Conservation (phyloP, 257 asterid species). For the Jacaranda copaia region DNA sequence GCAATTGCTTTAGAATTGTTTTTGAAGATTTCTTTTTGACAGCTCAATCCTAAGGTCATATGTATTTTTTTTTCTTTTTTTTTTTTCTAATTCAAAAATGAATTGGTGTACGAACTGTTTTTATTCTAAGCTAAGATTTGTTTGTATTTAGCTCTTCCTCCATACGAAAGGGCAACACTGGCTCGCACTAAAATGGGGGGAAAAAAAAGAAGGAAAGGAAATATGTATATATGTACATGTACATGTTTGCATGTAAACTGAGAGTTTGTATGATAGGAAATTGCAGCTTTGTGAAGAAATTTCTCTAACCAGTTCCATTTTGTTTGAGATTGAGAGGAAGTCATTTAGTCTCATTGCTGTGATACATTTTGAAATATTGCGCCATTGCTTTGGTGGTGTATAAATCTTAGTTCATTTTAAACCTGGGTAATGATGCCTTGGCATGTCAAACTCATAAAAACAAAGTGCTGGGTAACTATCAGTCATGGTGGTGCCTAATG, state of each 20-base stretch:
- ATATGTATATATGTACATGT: background rate
- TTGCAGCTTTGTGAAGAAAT: slow-evolving; percentile 9
- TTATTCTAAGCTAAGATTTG: slow-evolving; percentile 7
- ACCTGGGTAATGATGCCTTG: slow-evolving; percentile 23
- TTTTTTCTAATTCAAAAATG: background rate
- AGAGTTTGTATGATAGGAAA: slow-evolving; percentile 19
- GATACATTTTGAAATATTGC: slow-evolving; percentile 13
- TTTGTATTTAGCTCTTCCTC: slow-evolving; percentile 31
- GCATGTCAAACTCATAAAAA: slow-evolving; percentile 2
- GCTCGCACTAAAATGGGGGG: background rate
- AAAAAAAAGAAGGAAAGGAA: background rate
- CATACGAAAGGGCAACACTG: slow-evolving; percentile 32
- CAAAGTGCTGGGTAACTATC: slow-evolving; percentile 14
- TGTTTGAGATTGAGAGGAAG: slow-evolving; percentile 12
- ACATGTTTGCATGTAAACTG: background rate
- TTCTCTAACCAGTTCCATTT: slow-evolving; percentile 19
- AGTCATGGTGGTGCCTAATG: slow-evolving; percentile 27
- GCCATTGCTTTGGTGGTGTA: slow-evolving; percentile 10
- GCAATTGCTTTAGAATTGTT: slow-evolving; percentile 9
- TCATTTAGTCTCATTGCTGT: slow-evolving; percentile 1
- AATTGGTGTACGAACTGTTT: slow-evolving; percentile 14
- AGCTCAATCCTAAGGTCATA: background rate
- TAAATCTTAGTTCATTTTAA: background rate
- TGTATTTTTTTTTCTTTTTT: no score
- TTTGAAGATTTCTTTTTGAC: slow-evolving; percentile 20